Evolutionary conservation across 352 stramenopile genomes (phyloP).

Genomic region (Lagenidium sp.): DNA sequence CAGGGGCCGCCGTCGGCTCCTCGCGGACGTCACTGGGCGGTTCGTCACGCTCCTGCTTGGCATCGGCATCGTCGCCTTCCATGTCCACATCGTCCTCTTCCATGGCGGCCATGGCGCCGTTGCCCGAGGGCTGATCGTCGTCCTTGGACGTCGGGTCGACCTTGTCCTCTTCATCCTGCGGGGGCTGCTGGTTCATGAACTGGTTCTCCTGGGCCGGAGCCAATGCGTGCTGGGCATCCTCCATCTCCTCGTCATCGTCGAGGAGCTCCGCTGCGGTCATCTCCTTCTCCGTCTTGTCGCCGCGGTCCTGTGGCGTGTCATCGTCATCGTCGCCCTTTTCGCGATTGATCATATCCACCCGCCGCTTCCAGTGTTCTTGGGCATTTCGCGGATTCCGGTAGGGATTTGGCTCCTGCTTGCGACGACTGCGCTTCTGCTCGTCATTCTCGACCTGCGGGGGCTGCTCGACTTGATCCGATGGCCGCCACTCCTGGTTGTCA

Average conservation of each 20-base stretch:
- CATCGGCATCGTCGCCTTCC: not conserved
- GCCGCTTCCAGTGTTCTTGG: constrained; percentile 96
- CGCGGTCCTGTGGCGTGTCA: constrained; percentile 3
- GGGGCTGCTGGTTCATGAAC: constrained; percentile 22
- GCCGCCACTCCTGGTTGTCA: constrained; percentile 25
- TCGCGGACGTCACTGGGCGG: constrained; percentile 7
- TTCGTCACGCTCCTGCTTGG: constrained; percentile 12
- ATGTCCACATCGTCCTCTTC: constrained; percentile 51
- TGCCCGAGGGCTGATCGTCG: constrained; percentile 16
- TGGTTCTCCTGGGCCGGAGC: constrained; percentile 32
- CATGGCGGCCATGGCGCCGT: constrained; percentile 49
- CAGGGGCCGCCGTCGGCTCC: constrained; percentile 7
- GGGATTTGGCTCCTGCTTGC: constrained; percentile 89
- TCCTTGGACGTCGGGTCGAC: constrained; percentile 37
- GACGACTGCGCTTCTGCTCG: constrained; percentile 64
- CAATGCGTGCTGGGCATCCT: constrained; percentile 27
- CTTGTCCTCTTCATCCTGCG: constrained; percentile 23
- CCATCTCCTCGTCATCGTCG: constrained; percentile 30
- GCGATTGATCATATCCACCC: constrained; percentile 85
- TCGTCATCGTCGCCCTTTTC: constrained; percentile 12
- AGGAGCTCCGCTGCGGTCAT: constrained; percentile 24
- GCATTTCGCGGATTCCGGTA: constrained; percentile 93
- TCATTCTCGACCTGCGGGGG: constrained; percentile 36
- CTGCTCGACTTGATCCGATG: constrained; percentile 23
- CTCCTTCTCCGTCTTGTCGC: constrained; percentile 10